Evolutionary conservation across 148 eudicot genomes (phyloP).

Genomic region (Rhododendron molle): DNA sequence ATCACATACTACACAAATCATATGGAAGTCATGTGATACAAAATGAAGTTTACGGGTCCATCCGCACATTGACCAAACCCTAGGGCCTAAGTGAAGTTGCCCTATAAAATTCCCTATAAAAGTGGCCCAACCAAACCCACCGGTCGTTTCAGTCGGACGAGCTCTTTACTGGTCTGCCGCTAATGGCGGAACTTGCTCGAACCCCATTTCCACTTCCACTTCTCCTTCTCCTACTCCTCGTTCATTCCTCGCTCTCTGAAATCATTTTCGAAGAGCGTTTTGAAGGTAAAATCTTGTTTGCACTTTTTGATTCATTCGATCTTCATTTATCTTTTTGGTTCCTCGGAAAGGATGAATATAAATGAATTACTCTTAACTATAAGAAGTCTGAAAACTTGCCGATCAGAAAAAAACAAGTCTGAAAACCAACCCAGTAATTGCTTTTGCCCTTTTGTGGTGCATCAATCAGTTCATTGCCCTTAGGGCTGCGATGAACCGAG

Average conservation of each 20-base stretch:
- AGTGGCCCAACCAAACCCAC: background rate
- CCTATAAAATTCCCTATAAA: background rate
- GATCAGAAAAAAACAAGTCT: too few species aligned
- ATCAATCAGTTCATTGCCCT: background rate
- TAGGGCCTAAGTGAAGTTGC: background rate
- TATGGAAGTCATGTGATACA: background rate
- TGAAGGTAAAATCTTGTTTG: constrained; percentile 48
- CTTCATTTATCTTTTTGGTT: background rate
- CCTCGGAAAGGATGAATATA: background rate
- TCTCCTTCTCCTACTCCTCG: constrained; percentile 21
- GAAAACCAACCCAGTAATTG: too few species aligned
- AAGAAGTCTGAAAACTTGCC: background rate
- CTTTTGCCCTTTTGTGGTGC: background rate
- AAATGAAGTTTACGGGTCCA: background rate
- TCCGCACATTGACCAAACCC: background rate
- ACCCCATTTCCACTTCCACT: constrained; percentile 9
- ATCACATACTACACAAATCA: too few species aligned
- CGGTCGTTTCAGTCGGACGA: background rate
- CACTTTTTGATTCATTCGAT: background rate
- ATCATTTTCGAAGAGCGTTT: constrained; percentile 86
- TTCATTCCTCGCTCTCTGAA: constrained; percentile 43
- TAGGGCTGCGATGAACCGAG: too few species aligned
- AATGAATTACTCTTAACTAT: background rate
- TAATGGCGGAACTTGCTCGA: constrained; percentile 18
- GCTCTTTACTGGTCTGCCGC: background rate